A percentile compares a stretch with the other conserved stretches of the same genome.
phyloP scores from a whole-genome alignment of 164 flowering plant genomes.

The Chloranthus sessilifolius region DNA sequence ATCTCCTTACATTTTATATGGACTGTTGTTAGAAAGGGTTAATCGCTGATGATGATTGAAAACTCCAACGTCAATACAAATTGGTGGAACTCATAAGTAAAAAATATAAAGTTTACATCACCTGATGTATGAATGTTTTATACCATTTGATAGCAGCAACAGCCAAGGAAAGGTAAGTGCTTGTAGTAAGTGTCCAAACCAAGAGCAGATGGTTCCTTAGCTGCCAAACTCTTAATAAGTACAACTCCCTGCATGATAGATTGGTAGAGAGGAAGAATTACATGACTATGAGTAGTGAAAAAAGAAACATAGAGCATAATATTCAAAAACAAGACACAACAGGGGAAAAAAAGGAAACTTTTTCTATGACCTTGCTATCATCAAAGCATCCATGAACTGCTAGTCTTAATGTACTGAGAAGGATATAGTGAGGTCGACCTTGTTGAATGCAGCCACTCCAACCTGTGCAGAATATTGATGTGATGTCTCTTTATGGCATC shows the following conservation, averaged over 20 bases:
- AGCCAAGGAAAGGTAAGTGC: conserved; percentile 95
- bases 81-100: too few species aligned
- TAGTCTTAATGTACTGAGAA: conserved; percentile 95
- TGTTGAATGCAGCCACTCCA: conserved; percentile 93
- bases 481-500: too few species aligned
- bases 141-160: conserved; percentile 95
- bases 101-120: too few species aligned
- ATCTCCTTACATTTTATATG: too few species aligned
- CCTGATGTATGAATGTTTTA: too few species aligned
- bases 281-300: too few species aligned
- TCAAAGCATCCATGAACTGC: conserved; percentile 92
- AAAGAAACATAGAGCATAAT: not conserved
- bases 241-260: conserved; percentile 65
- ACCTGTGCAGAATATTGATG: conserved; percentile 48
- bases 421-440: conserved; percentile 91
- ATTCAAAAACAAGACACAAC: conserved; percentile 3
- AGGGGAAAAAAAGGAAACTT: too few species aligned
- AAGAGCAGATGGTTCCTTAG: conserved; percentile 92
- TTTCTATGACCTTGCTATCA: conserved; percentile 81
- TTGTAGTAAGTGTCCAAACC: conserved; percentile 90
- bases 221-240: conserved; percentile 77
- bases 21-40: too few species aligned
- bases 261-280: not conserved
- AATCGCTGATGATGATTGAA: too few species aligned
- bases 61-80: too few species aligned